Conservation (phyloP, 768 basidiomycete species). For the Mycena pura region DNA sequence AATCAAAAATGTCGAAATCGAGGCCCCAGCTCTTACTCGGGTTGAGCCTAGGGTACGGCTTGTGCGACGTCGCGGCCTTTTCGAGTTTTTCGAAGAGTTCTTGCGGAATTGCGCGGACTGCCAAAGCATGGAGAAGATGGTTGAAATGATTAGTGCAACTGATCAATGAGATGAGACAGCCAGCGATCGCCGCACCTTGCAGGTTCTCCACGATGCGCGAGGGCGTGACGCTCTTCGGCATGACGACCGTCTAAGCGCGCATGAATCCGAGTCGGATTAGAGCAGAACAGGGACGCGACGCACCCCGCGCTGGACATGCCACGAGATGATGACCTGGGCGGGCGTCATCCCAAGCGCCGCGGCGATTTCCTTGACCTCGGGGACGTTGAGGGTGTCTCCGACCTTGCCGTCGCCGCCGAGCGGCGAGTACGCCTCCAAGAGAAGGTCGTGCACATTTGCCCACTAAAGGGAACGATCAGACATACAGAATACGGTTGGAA, state of each 20-base stretch:
- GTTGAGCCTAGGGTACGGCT: conserved; percentile 61
- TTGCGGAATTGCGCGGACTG: conserved; percentile 47
- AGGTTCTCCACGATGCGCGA: conserved; percentile 75
- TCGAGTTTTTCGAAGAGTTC: conserved; percentile 54
- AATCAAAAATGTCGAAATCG: conserved; percentile 68
- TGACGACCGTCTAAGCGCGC: conserved; percentile 59
- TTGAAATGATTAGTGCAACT: too few relatives aligned
- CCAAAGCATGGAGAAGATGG: too few relatives aligned
- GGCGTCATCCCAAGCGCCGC: conserved; percentile 71
- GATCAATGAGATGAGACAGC: too few relatives aligned
- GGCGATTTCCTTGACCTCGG: conserved; percentile 67
- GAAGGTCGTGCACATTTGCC: conserved; percentile 67
- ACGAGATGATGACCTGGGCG: conserved; percentile 76
- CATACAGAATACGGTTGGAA: neutral
- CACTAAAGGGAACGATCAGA: conserved; percentile 47
- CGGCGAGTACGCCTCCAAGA: conserved; percentile 81
- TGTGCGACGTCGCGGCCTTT: conserved; percentile 57
- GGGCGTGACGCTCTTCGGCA: conserved; percentile 81
- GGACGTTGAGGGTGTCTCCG: conserved; percentile 60
- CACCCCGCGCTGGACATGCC: conserved; percentile 81
- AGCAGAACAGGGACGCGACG: conserved; percentile 31
- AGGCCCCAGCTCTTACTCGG: conserved; percentile 69
- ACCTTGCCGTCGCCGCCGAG: conserved; percentile 70
- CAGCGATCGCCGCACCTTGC: too few relatives aligned
- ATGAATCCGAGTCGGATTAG: neutral